Evolutionary conservation across 495 filamentous ascomycete genomes (phyloP).

Genomic region (Daldinia bambusicola): DNA sequence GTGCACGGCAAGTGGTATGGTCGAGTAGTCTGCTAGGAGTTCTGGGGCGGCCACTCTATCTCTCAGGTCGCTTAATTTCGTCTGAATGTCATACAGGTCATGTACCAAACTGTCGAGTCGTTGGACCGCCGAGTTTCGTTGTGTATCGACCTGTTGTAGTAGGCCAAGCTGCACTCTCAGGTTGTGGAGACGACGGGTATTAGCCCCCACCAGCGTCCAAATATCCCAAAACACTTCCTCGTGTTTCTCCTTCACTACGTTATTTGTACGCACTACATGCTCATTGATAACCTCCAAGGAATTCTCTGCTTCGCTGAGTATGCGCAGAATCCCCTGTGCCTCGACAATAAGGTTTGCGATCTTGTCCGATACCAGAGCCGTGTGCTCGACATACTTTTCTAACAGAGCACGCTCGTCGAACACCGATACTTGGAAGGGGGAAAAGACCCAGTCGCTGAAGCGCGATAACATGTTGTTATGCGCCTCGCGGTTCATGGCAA

Average conservation of each 20-base stretch:
- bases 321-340: constrained; percentile 67
- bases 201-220: constrained; percentile 77
- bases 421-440: constrained; percentile 66
- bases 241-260: constrained; percentile 58
- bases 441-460: constrained; percentile 54
- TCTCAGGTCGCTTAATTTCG: constrained; percentile 72
- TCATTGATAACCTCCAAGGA: constrained; percentile 71
- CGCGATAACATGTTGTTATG: constrained; percentile 46
- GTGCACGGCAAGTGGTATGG: constrained; percentile 73
- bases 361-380: constrained; percentile 69
- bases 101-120: constrained; percentile 69
- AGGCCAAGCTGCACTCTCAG: constrained; percentile 67
- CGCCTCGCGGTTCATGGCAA: constrained; percentile 57
- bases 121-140: constrained; percentile 67
- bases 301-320: constrained; percentile 70
- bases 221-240: constrained; percentile 70
- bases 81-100: constrained; percentile 72
- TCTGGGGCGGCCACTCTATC: constrained; percentile 71
- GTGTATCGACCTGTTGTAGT: constrained; percentile 65
- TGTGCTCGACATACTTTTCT: constrained; percentile 72
- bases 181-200: constrained; percentile 63
- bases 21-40: constrained; percentile 51
- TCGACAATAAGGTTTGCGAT: constrained; percentile 71
- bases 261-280: constrained; percentile 66
- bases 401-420: constrained; percentile 64